These are phyloP conservation scores for Vitis labrusca DNA, from an alignment of 164 flowering plant genomes.

Conservation along the genomic window DNA sequence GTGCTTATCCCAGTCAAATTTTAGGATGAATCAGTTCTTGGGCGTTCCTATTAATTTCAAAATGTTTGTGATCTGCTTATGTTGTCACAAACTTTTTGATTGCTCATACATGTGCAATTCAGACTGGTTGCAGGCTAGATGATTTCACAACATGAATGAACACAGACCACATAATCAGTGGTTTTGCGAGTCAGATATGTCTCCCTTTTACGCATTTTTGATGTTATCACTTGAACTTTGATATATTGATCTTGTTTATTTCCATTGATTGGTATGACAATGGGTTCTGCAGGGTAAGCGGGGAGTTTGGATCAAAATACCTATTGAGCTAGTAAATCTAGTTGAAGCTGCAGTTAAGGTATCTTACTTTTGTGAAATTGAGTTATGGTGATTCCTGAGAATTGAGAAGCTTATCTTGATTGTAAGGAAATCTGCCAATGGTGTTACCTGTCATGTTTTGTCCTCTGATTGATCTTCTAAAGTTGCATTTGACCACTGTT, in stretches of 20 bases:
- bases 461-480: neutral
- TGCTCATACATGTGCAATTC: neutral
- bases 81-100: neutral
- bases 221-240: neutral
- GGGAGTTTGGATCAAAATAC: constrained; percentile 62
- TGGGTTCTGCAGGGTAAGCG: constrained; percentile 42
- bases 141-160: neutral
- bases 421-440: neutral
- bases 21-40: neutral
- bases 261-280: no score
- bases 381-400: neutral
- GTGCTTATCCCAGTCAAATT: no score
- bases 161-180: neutral
- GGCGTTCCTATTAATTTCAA: neutral
- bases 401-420: neutral
- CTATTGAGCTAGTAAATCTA: constrained; percentile 45
- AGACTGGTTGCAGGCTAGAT: neutral
- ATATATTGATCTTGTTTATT: neutral
- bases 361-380: neutral
- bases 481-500: neutral
- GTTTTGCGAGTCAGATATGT: neutral
- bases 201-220: neutral
- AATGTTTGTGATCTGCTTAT: neutral
- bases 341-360: constrained; percentile 61
- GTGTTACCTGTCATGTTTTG: no score